Evolutionary conservation across 2,329 filamentous ascomycete species (phyloP).

Genomic region (Parastagonospora nodorum): DNA sequence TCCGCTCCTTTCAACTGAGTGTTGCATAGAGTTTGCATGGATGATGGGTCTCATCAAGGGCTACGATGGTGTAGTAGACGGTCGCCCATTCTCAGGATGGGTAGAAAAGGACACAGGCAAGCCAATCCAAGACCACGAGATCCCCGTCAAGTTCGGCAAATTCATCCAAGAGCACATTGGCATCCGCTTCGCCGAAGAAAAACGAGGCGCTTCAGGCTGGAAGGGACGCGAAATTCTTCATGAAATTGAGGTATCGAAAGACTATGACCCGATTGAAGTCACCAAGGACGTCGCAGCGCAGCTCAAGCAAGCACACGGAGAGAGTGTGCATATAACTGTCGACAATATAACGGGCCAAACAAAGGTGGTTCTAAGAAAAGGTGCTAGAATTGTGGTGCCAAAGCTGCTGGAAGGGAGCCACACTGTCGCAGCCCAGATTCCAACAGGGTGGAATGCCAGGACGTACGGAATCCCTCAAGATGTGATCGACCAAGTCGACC

Average conservation of each 20-base stretch:
- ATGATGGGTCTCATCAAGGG: constrained; percentile 99
- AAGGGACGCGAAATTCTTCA: constrained; percentile 98
- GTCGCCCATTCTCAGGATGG: constrained; percentile 95
- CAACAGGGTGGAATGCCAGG: constrained; percentile 96
- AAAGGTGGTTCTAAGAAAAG: constrained; percentile 92
- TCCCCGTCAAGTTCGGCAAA: constrained; percentile 97
- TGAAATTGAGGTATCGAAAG: constrained; percentile 95
- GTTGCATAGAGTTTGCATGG: constrained; percentile 99
- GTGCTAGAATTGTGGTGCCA: constrained; percentile 90
- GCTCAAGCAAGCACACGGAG: constrained; percentile 94
- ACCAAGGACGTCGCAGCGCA: constrained; percentile 97
- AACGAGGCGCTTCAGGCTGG: constrained; percentile 96
- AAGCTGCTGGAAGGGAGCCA: constrained; percentile 97
- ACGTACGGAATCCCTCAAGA: constrained; percentile 96
- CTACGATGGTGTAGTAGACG: constrained; percentile 94
- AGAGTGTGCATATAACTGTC: constrained; percentile 80
- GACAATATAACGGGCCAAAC: constrained; percentile 94
- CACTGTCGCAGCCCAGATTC: constrained; percentile 94
- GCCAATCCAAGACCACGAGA: constrained; percentile 95
- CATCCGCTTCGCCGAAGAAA: constrained; percentile 94
- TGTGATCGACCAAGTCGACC: constrained; percentile 96
- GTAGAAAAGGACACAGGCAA: constrained; percentile 93
- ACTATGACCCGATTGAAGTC: constrained; percentile 94
- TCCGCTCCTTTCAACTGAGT: constrained; percentile 95
- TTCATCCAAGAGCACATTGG: constrained; percentile 94